These are phyloP conservation scores for Panus rudis DNA, from an alignment of 768 basidiomycete genomes.

Conservation along the genomic window DNA sequence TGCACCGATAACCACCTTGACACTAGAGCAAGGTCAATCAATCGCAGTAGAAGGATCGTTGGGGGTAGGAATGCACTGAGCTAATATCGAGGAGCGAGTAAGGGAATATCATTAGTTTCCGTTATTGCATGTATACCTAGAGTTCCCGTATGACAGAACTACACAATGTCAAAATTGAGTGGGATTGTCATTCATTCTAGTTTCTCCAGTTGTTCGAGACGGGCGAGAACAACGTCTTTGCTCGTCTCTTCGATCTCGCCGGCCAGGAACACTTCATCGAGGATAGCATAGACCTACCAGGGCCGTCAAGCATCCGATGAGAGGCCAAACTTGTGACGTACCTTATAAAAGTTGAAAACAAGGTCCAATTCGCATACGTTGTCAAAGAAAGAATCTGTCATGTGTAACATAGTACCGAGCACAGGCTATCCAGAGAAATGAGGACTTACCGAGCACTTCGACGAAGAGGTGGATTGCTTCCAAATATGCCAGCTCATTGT, in stretches of 20 bases:
- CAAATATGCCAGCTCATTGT: conserved; percentile 95
- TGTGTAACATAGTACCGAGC: conserved; percentile 1
- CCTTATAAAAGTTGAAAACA: conserved; percentile 99
- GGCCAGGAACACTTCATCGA: conserved; percentile 97
- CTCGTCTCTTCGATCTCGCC: conserved; percentile 98
- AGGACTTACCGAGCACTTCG: conserved; percentile 79
- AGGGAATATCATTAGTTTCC: too few relatives aligned
- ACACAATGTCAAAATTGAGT: too few relatives aligned
- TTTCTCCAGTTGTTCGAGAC: conserved; percentile 90
- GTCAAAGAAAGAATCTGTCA: conserved; percentile 97
- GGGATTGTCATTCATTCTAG: too few relatives aligned
- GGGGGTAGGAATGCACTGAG: too few relatives aligned
- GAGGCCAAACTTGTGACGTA: conserved; percentile 20
- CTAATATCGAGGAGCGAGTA: too few relatives aligned
- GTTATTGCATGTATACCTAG: too few relatives aligned
- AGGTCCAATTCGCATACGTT: conserved; percentile 98
- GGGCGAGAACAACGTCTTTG: conserved; percentile 88
- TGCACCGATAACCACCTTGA: too few relatives aligned
- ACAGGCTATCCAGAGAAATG: neutral
- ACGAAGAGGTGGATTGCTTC: conserved; percentile 99
- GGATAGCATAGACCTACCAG: conserved; percentile 89
- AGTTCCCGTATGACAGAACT: too few relatives aligned
- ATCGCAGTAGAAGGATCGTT: too few relatives aligned
- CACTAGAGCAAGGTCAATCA: too few relatives aligned
- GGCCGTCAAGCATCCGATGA: neutral